Evolutionary conservation across 768 basidiomycete genomes (phyloP).

Genomic region (Naganishia onofrii): DNA sequence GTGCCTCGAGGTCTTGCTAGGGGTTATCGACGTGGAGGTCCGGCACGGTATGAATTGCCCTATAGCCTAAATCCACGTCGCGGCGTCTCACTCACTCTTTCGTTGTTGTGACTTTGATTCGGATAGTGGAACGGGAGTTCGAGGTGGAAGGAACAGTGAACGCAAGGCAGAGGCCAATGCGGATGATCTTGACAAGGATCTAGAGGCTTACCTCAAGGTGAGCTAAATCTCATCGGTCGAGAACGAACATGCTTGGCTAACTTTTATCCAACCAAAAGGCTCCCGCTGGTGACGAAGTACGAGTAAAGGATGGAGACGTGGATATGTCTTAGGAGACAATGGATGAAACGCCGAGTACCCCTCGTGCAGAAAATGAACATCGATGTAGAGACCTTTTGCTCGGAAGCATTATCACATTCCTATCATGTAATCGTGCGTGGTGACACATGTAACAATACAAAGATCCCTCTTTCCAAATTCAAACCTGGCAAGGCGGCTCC

Average conservation of each 20-base stretch:
- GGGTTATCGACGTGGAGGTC: conserved; percentile 19
- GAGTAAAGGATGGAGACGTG: conserved; percentile 12
- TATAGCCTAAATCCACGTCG: not conserved
- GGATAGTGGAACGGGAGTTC: conserved; percentile 3
- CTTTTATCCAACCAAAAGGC: not conserved
- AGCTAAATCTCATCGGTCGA: not conserved
- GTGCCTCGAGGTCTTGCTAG: conserved; percentile 14
- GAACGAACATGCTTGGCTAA: not conserved
- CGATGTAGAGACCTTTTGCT: not conserved
- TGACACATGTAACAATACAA: not conserved
- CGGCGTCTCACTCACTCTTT: not conserved
- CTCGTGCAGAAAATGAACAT: not conserved
- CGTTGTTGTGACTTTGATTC: not conserved
- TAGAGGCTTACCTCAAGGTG: conserved; percentile 58
- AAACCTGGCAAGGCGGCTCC: not conserved
- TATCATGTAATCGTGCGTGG: not conserved
- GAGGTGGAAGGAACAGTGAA: conserved; percentile 18
- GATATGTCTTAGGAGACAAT: conserved; percentile 15
- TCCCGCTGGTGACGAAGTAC: conserved; percentile 6
- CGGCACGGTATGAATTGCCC: conserved; percentile 1
- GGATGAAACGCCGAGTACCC: not conserved
- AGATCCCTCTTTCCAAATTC: conserved; percentile 1
- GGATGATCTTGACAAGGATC: conserved; percentile 79
- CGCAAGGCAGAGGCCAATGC: conserved; percentile 47
- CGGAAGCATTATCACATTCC: not conserved